Percentiles rank a stretch among this genome's conserved stretches.
Conservation (phyloP, 2,329 filamentous ascomycete genomes). For the Alternaria sp. region DNA sequence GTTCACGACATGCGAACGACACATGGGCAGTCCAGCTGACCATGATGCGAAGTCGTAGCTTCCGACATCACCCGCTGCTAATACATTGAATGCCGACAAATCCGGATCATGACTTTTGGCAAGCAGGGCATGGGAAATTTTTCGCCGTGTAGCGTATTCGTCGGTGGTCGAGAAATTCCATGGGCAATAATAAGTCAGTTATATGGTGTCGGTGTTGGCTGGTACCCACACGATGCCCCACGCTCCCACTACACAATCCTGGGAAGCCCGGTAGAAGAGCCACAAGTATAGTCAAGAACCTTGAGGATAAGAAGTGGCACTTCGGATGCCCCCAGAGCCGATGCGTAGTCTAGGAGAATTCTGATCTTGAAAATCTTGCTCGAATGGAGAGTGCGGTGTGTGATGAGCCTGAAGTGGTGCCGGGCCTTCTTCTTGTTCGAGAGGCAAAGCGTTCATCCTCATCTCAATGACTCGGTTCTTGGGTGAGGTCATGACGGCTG, state of each 20-base stretch:
- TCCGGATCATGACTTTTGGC: constrained; percentile 8
- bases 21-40: constrained; percentile 2
- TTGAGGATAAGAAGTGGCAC: not conserved
- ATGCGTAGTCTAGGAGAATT: not conserved
- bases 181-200: not conserved
- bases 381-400: not conserved
- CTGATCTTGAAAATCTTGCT: not conserved
- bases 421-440: constrained; percentile 5
- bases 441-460: constrained; percentile 4
- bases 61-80: not conserved
- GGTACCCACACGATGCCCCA: constrained; percentile 1
- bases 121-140: not conserved
- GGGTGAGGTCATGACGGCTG: not conserved
- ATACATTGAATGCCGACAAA: not conserved
- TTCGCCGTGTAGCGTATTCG: not conserved
- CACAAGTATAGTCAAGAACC: not conserved
- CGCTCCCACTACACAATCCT: not conserved
- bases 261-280: not conserved
- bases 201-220: not conserved
- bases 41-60: not conserved
- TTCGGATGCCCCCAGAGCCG: not conserved
- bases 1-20: constrained; percentile 15
- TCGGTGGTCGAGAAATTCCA: not conserved
- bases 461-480: constrained; percentile 3
- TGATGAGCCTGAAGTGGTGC: not conserved